Conservation (phyloP, 495 filamentous ascomycete species). For the Daldinia bambusicola region DNA sequence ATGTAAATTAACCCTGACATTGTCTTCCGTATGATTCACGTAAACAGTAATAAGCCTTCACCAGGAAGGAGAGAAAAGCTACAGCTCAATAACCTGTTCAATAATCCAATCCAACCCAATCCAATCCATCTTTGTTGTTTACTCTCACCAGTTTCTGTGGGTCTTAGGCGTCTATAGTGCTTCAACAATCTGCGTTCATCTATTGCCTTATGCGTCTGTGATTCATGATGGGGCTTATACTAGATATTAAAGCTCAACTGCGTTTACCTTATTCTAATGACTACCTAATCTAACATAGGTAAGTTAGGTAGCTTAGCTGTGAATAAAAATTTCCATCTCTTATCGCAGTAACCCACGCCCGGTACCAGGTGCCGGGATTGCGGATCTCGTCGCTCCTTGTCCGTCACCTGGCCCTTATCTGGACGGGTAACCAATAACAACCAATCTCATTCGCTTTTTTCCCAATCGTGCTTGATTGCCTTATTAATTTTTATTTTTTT, state of each 20-base stretch:
- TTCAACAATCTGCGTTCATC: background rate
- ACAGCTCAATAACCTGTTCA: background rate
- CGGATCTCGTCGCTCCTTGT: slow-evolving; percentile 17
- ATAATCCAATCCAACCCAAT: background rate
- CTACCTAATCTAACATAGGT: no score
- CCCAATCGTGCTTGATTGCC: background rate
- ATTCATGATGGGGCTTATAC: background rate
- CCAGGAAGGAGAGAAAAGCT: background rate
- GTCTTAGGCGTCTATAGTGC: background rate
- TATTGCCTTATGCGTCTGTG: background rate
- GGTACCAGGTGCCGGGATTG: slow-evolving; percentile 17
- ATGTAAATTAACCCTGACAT: background rate
- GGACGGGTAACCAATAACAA: slow-evolving; percentile 24
- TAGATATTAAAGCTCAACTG: background rate
- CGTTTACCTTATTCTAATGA: slow-evolving; percentile 14
- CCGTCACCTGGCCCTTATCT: slow-evolving; percentile 33
- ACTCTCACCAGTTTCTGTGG: background rate
- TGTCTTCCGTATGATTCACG: background rate
- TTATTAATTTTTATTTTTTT: slow-evolving; percentile 4
- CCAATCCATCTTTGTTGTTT: background rate
- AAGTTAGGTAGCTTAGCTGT: background rate
- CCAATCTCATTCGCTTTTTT: background rate
- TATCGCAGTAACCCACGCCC: slow-evolving; percentile 17
- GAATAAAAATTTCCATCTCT: background rate
- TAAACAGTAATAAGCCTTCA: background rate